phyloP scores from a whole-genome alignment of 2,329 filamentous ascomycete genomes.

The Rhynchosporium agropyri region DNA sequence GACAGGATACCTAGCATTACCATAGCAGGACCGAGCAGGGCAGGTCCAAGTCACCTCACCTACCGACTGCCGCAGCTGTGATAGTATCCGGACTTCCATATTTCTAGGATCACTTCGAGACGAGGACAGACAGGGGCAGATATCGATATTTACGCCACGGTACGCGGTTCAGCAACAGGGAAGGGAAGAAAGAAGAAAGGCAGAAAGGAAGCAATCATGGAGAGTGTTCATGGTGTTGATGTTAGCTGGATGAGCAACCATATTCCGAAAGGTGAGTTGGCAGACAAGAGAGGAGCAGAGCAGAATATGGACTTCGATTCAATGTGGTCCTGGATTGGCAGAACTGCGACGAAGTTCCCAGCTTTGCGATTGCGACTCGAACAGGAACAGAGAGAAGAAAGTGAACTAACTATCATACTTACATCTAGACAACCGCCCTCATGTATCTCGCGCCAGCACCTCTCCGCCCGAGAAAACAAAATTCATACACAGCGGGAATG shows the following conservation, averaged over 20 bases:
- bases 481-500: constrained; percentile 30
- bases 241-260: constrained; percentile 43
- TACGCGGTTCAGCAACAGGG: not conserved
- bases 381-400: not conserved
- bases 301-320: not conserved
- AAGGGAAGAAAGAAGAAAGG: not conserved
- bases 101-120: not conserved
- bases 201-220: constrained; percentile 32
- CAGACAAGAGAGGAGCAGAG: not conserved
- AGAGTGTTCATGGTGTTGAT: constrained; percentile 42
- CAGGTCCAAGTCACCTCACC: constrained; percentile 15
- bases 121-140: not conserved
- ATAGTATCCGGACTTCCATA: constrained; percentile 17
- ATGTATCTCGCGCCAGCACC: constrained; percentile 18
- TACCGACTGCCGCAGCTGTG: constrained; percentile 9
- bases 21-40: too few relatives aligned
- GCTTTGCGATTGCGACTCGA: not conserved
- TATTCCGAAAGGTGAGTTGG: constrained; percentile 39
- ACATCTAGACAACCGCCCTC: constrained; percentile 27
- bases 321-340: constrained; percentile 17
- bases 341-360: constrained; percentile 17
- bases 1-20: not conserved
- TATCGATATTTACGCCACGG: not conserved
- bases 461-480: constrained; percentile 28
- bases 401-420: constrained; percentile 10